phyloP scores from a whole-genome alignment of 306 rosid genomes.

The Phaseolus lunatus region DNA sequence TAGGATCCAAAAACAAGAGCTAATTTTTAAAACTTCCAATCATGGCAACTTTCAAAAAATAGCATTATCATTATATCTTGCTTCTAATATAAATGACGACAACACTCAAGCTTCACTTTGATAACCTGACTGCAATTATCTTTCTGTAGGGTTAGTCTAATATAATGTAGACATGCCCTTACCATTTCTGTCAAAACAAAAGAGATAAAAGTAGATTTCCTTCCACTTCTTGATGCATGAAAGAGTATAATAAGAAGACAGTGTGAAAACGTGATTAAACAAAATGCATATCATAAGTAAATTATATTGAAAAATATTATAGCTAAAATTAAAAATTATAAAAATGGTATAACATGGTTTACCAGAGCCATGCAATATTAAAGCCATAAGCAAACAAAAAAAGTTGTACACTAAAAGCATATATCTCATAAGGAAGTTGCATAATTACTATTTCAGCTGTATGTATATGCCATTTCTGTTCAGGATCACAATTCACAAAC shows the following conservation, averaged over 20 bases:
- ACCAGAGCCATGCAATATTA: neutral
- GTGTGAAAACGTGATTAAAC: slow-evolving; percentile 28
- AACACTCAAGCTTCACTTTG: slow-evolving; percentile 23
- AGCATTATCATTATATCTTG: slow-evolving; percentile 27
- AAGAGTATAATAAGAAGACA: neutral
- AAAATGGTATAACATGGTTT: slow-evolving; percentile 16
- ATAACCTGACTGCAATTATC: neutral
- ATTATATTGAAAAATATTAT: neutral
- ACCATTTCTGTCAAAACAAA: slow-evolving; percentile 20
- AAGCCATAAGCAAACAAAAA: neutral
- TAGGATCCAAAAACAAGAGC: slow-evolving; percentile 1
- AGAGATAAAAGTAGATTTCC: neutral
- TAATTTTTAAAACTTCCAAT: slow-evolving; percentile 23
- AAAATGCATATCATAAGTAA: slow-evolving; percentile 18
- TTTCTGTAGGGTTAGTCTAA: neutral
- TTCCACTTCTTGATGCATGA: slow-evolving; percentile 19
- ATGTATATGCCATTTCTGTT: slow-evolving; percentile 6
- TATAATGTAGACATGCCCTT: slow-evolving; percentile 21
- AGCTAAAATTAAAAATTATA: slow-evolving; percentile 11
- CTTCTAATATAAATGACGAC: slow-evolving; percentile 7
- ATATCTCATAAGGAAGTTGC: slow-evolving; percentile 4
- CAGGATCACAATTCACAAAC: slow-evolving; percentile 23
- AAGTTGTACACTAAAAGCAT: neutral
- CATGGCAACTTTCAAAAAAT: neutral
- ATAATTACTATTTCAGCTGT: slow-evolving; percentile 30